These are phyloP conservation scores for Phytophthora meadii DNA, from an alignment of 352 stramenopile genomes.

Conservation along the genomic window DNA sequence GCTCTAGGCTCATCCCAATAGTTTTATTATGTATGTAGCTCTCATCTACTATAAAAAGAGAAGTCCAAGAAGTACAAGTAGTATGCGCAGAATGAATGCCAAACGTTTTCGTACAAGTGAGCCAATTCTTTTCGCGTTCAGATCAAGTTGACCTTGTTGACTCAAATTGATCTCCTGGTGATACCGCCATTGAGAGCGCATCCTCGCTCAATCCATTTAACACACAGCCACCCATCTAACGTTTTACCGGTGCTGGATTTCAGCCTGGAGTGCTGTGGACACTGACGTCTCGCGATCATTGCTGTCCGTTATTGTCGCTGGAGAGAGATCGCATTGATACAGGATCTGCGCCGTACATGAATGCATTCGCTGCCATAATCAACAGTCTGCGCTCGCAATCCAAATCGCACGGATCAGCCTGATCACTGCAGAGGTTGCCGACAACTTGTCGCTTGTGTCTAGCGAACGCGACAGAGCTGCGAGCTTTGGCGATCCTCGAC, in stretches of 20 bases:
- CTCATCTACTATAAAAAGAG: conserved; percentile 50
- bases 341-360: conserved; percentile 13
- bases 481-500: conserved; percentile 14
- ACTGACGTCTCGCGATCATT: conserved; percentile 5
- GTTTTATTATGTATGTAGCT: conserved; percentile 49
- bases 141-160: conserved; percentile 1
- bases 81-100: conserved; percentile 36
- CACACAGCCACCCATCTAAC: background rate
- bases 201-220: conserved; percentile 7
- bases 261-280: background rate
- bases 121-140: background rate
- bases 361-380: conserved; percentile 31
- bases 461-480: conserved; percentile 5
- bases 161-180: background rate
- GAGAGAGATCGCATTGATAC: conserved; percentile 18
- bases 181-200: conserved; percentile 1
- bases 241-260: conserved; percentile 10
- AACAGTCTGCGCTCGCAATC: conserved; percentile 26
- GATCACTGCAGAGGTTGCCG: background rate
- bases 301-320: background rate
- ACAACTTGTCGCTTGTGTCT: conserved; percentile 9
- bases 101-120: conserved; percentile 15
- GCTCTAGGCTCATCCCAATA: conserved; percentile 49
- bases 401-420: conserved; percentile 13
- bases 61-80: conserved; percentile 23